Evolutionary conservation across 2,329 filamentous ascomycete species (phyloP).

Genomic region (Fusarium subtropicale): DNA sequence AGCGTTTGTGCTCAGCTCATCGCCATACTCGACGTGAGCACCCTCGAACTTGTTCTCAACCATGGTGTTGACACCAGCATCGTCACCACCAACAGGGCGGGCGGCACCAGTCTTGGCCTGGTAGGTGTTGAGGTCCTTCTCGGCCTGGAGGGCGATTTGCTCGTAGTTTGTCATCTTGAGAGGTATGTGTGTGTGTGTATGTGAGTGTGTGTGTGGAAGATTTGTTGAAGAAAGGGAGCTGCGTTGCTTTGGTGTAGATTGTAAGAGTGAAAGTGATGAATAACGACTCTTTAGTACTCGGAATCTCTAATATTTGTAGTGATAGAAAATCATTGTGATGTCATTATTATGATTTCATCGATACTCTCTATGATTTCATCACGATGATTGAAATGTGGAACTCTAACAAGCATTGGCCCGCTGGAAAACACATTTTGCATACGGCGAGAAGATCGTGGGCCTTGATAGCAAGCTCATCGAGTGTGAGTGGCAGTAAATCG

Average conservation of each 20-base stretch:
- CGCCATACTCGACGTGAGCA: conserved; percentile 51
- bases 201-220: not conserved
- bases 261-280: not conserved
- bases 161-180: conserved; percentile 52
- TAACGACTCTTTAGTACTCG: not conserved
- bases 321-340: conserved; percentile 28
- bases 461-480: conserved; percentile 7
- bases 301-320: conserved; percentile 27
- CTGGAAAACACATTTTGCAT: conserved; percentile 2
- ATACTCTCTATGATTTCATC: conserved; percentile 44
- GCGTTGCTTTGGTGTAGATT: not conserved
- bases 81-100: conserved; percentile 54
- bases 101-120: conserved; percentile 60
- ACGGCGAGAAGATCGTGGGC: not conserved
- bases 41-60: conserved; percentile 58
- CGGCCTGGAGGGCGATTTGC: conserved; percentile 59
- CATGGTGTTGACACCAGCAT: conserved; percentile 57
- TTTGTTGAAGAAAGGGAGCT: not conserved
- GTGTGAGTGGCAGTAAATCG: conserved; percentile 8
- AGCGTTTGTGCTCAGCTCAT: conserved; percentile 59
- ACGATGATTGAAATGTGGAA: conserved; percentile 35
- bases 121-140: conserved; percentile 61
- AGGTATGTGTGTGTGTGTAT: not conserved
- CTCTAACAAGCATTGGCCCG: conserved; percentile 8
- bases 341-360: conserved; percentile 46